These are phyloP conservation scores for Neurospora tetrasperma DNA, from an alignment of 495 filamentous ascomycete genomes.

Conservation along the genomic window DNA sequence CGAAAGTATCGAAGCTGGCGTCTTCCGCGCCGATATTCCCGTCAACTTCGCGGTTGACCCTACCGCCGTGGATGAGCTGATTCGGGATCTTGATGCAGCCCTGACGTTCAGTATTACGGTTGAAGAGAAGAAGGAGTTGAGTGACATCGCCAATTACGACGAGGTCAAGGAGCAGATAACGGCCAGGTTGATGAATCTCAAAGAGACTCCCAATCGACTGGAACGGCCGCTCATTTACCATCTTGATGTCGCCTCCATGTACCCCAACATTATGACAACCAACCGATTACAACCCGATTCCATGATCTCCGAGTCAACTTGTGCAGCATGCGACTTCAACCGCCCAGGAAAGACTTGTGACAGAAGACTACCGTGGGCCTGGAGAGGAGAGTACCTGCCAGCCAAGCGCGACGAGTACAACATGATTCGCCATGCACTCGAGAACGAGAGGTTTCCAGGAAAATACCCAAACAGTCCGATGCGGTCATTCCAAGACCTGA, in stretches of 20 bases:
- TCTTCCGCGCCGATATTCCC: conserved; percentile 92
- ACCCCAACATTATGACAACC: conserved; percentile 99
- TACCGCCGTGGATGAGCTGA: conserved; percentile 76
- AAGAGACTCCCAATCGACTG: conserved; percentile 64
- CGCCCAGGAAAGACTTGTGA: conserved; percentile 96
- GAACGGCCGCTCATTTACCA: conserved; percentile 94
- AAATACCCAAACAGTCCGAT: conserved; percentile 56
- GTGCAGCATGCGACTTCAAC: conserved; percentile 97
- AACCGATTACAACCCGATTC: conserved; percentile 97
- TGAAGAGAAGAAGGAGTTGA: conserved; percentile 87
- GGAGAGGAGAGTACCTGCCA: conserved; percentile 95
- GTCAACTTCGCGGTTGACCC: conserved; percentile 85
- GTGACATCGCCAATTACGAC: conserved; percentile 86
- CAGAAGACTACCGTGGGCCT: conserved; percentile 89
- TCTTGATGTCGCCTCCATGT: conserved; percentile 98
- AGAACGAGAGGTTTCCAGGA: conserved; percentile 84
- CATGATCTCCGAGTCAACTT: conserved; percentile 93
- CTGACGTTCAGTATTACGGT: conserved; percentile 85
- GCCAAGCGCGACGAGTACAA: conserved; percentile 97
- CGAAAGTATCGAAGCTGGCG: conserved; percentile 97
- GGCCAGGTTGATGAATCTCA: conserved; percentile 60
- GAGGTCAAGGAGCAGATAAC: conserved; percentile 82
- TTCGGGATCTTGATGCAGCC: conserved; percentile 80
- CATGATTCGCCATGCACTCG: conserved; percentile 90
- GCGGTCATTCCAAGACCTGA: conserved; percentile 71